A percentile compares a stretch with the other conserved stretches of the same genome.
Evolutionary conservation across 768 basidiomycete species (phyloP).

Genomic region (Lyophyllum shimeji): DNA sequence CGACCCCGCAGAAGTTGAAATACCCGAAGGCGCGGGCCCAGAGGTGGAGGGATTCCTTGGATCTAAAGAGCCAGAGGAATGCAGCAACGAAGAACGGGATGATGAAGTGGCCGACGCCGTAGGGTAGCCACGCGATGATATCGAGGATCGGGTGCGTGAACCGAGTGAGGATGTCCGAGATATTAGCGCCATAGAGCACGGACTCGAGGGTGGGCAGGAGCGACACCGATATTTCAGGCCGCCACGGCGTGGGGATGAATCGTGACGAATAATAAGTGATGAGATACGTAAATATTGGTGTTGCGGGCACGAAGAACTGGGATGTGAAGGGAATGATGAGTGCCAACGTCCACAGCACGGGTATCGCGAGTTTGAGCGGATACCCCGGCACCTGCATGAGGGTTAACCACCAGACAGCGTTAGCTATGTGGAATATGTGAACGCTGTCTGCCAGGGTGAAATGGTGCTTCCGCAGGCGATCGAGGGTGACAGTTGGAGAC

Average conservation of each 20-base stretch:
- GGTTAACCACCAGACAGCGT: constrained; percentile 68
- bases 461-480: constrained; percentile 53
- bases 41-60: constrained; percentile 74
- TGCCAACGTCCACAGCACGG: constrained; percentile 63
- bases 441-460: constrained; percentile 58
- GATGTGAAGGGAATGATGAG: constrained; percentile 83
- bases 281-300: constrained; percentile 84
- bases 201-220: constrained; percentile 93
- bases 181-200: constrained; percentile 95
- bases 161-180: constrained; percentile 93
- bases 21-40: constrained; percentile 91
- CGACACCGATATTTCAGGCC: constrained; percentile 88
- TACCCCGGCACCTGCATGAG: constrained; percentile 71
- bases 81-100: constrained; percentile 85
- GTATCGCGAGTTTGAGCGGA: constrained; percentile 76
- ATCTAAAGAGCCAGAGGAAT: constrained; percentile 87
- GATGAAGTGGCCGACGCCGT: constrained; percentile 91
- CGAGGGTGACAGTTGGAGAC: constrained; percentile 65
- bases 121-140: constrained; percentile 93
- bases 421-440: constrained; percentile 63
- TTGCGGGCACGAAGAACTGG: constrained; percentile 89
- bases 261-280: constrained; percentile 84
- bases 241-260: constrained; percentile 74
- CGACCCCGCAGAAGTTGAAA: constrained; percentile 87
- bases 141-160: constrained; percentile 93